These are phyloP conservation scores for Antarctomyces pellizariae DNA, from an alignment of 495 filamentous ascomycete species.

Conservation along the genomic window DNA sequence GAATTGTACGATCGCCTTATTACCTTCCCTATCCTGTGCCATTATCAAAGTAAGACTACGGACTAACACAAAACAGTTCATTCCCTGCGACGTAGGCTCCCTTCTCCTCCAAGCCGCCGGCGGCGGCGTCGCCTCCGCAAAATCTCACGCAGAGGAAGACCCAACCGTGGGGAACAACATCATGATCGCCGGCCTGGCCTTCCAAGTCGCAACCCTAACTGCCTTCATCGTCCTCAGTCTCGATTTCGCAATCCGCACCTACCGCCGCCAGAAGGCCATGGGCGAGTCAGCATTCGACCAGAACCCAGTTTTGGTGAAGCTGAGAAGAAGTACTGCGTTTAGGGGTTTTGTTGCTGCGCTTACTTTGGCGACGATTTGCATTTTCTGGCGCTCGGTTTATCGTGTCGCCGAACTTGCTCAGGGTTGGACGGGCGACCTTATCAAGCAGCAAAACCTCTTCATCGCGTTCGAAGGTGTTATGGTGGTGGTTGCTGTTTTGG, in stretches of 20 bases:
- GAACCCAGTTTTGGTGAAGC: slow-evolving; percentile 5
- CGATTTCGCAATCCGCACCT: slow-evolving; percentile 20
- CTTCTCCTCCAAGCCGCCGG: slow-evolving; percentile 39
- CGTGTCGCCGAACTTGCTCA: slow-evolving; percentile 37
- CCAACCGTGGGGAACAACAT: slow-evolving; percentile 28
- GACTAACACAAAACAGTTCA: slow-evolving; percentile 21
- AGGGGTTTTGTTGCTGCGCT: slow-evolving; percentile 20
- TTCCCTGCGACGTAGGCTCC: slow-evolving; percentile 37
- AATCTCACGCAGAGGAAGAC: slow-evolving; percentile 15
- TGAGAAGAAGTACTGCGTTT: slow-evolving; percentile 11
- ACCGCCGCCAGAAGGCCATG: slow-evolving; percentile 9
- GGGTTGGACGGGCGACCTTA: slow-evolving; percentile 36
- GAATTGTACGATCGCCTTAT: slow-evolving; percentile 14
- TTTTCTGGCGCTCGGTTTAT: slow-evolving; percentile 38
- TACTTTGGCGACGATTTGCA: slow-evolving; percentile 26
- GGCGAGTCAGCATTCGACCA: slow-evolving; percentile 12
- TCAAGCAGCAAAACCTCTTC: slow-evolving; percentile 33
- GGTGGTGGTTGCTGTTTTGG: slow-evolving; percentile 20
- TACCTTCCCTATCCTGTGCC: background rate
- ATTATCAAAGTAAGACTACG: slow-evolving; percentile 1
- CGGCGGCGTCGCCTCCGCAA: slow-evolving; percentile 30
- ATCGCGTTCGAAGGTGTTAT: slow-evolving; percentile 47
- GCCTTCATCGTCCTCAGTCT: slow-evolving; percentile 20
- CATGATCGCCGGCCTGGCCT: slow-evolving; percentile 40
- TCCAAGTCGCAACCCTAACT: slow-evolving; percentile 28